Evolutionary conservation across 2,329 filamentous ascomycete species (phyloP).

Genomic region (Cercospora citrullina): DNA sequence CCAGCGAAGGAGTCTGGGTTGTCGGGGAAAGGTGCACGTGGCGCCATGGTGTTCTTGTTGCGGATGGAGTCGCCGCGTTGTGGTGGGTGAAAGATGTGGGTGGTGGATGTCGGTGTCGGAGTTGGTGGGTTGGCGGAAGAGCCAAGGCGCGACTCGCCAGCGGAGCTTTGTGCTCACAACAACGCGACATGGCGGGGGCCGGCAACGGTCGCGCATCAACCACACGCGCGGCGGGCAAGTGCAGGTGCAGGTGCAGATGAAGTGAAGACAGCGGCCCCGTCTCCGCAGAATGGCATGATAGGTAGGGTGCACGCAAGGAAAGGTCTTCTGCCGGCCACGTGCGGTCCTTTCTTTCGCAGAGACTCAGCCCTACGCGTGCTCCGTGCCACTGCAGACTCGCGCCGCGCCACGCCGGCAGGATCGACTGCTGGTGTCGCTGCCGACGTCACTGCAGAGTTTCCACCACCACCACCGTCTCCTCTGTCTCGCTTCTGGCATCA

Average conservation of each 20-base stretch:
- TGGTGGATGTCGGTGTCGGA: neutral
- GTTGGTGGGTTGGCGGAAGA: neutral
- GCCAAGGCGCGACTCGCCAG: neutral
- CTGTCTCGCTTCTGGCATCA: neutral
- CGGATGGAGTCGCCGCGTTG: neutral
- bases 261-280: neutral
- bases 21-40: conserved; percentile 48
- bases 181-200: neutral
- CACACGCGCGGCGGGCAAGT: neutral
- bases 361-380: neutral
- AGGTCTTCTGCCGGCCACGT: neutral
- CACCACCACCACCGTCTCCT: neutral
- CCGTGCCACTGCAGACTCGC: neutral
- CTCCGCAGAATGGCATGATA: neutral
- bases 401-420: neutral
- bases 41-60: conserved; percentile 19
- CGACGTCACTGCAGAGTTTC: neutral
- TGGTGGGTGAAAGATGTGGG: neutral
- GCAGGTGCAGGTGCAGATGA: neutral
- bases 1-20: conserved; percentile 68
- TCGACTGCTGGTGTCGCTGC: neutral
- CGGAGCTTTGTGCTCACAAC: neutral
- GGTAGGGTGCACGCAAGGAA: neutral
- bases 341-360: neutral
- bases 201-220: neutral